Conservation (phyloP, 495 filamentous ascomycete genomes). For the Oidiodendron maius region DNA sequence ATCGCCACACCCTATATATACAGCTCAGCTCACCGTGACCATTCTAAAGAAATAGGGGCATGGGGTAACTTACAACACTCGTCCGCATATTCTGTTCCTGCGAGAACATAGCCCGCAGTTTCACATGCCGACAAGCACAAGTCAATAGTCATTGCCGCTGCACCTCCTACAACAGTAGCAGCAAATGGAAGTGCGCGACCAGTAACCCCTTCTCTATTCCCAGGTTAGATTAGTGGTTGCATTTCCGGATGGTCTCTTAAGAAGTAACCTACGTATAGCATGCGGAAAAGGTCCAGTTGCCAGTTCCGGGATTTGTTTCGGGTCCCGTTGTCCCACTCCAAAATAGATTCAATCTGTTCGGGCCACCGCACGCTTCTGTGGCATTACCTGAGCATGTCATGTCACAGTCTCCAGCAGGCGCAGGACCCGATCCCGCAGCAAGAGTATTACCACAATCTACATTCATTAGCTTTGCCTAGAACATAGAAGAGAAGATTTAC, state of each 20-base stretch:
- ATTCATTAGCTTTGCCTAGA: neutral
- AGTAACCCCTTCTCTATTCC: constrained; percentile 22
- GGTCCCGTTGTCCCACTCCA: constrained; percentile 11
- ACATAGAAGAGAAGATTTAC: constrained; percentile 4
- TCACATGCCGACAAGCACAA: constrained; percentile 38
- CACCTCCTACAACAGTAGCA: constrained; percentile 4
- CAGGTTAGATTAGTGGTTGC: constrained; percentile 7
- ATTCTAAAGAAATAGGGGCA: neutral
- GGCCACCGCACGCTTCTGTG: constrained; percentile 20
- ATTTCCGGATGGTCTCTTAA: constrained; percentile 17
- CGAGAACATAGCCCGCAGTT: constrained; percentile 37
- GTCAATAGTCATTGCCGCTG: constrained; percentile 25
- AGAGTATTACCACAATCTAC: constrained; percentile 8
- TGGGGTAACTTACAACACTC: constrained; percentile 22
- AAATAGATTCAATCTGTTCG: constrained; percentile 26
- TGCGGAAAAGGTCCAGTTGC: constrained; percentile 7
- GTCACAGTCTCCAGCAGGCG: constrained; percentile 8
- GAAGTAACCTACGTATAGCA: constrained; percentile 31
- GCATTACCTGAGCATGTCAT: constrained; percentile 18
- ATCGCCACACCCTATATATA: constrained; percentile 37
- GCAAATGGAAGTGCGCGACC: constrained; percentile 11
- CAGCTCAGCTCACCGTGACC: neutral
- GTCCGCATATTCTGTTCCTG: constrained; percentile 42
- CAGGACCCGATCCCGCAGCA: neutral
- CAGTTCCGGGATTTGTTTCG: constrained; percentile 5